Percentiles rank a stretch among this genome's conserved stretches.
Evolutionary conservation across 1,284 basidiomycete species (phyloP).

Genomic region (Sporisorium exsertum): DNA sequence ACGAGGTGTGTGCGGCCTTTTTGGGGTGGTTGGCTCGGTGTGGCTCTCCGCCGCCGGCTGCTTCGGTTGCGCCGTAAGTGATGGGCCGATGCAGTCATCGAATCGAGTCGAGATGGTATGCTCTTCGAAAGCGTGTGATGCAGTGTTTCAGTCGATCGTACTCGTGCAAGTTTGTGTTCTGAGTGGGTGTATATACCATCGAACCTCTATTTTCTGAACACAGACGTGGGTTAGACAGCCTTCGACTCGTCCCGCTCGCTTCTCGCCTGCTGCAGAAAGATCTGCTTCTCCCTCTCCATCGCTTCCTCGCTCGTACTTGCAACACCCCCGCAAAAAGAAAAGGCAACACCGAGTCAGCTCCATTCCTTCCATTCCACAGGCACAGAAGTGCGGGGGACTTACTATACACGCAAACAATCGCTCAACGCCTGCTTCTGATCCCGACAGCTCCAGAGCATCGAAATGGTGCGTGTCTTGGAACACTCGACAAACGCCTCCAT

Average conservation of each 20-base stretch:
- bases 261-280: constrained; percentile 21
- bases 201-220: background rate
- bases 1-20: constrained; percentile 35
- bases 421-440: constrained; percentile 23
- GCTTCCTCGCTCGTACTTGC: constrained; percentile 42
- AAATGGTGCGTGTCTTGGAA: constrained; percentile 36
- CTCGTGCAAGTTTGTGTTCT: background rate
- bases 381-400: constrained; percentile 8
- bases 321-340: background rate
- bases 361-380: background rate
- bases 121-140: background rate
- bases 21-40: constrained; percentile 19
- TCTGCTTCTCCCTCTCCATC: constrained; percentile 34
- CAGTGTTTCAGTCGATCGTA: background rate
- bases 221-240: constrained; percentile 4
- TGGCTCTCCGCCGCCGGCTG: background rate
- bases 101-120: background rate
- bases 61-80: constrained; percentile 7
- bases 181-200: background rate
- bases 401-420: constrained; percentile 41
- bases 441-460: constrained; percentile 41
- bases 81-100: background rate
- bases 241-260: constrained; percentile 3
- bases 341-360: background rate
- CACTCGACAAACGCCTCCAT: constrained; percentile 48